phyloP scores from a whole-genome alignment of 2,329 filamentous ascomycete species.

The Penicillium concentricum region DNA sequence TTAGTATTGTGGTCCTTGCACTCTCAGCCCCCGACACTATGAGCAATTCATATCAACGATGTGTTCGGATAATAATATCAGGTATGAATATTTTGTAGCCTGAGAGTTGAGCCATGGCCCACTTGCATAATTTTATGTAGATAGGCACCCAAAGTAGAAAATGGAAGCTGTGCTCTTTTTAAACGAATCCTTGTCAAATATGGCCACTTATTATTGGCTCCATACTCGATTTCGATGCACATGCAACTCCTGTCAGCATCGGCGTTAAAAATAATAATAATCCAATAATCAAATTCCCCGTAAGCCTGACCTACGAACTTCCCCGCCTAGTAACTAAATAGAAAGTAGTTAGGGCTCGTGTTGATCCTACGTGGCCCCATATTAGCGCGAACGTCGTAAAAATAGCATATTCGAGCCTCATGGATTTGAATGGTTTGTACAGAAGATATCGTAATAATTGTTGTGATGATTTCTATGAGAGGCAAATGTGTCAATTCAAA shows the following conservation, averaged over 20 bases:
- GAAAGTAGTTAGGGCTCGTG: slow-evolving; percentile 4
- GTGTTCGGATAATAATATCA: not conserved
- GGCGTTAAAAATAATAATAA: not conserved
- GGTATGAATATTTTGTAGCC: not conserved
- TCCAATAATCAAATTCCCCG: not conserved
- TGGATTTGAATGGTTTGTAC: not conserved
- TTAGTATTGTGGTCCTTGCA: not conserved
- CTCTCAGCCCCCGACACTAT: not conserved
- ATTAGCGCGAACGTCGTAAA: slow-evolving; percentile 1
- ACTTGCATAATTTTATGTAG: not conserved
- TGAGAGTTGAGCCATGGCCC: no score
- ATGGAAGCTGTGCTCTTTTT: not conserved
- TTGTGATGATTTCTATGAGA: not conserved
- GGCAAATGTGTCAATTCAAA: not conserved
- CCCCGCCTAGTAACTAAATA: not conserved
- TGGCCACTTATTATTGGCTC: not conserved
- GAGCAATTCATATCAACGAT: not conserved
- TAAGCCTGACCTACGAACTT: not conserved
- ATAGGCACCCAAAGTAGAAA: not conserved
- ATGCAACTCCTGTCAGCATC: not conserved
- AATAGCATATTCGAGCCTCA: slow-evolving; percentile 4
- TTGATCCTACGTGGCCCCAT: slow-evolving; percentile 7
- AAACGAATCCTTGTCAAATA: not conserved
- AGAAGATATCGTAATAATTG: not conserved
- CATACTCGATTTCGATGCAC: no score